Evolutionary conservation across 768 basidiomycete species (phyloP).

Genomic region (Coprinopsis strossmayeri): DNA sequence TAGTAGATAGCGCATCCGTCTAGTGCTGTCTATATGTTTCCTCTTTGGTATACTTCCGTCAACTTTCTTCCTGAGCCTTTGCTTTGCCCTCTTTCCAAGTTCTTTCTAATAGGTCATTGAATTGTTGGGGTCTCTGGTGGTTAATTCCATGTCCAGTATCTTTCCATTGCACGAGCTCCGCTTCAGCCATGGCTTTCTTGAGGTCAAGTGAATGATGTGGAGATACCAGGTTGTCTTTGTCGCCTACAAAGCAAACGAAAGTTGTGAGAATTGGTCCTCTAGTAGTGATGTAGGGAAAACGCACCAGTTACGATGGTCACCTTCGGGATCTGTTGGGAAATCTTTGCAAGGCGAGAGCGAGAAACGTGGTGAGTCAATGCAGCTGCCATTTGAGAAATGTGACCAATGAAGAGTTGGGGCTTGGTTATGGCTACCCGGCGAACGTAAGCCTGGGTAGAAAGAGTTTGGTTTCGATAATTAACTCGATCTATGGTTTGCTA

Average conservation of each 20-base stretch:
- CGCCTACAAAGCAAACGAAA: constrained; percentile 31
- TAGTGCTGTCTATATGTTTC: neutral
- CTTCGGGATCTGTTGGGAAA: constrained; percentile 57
- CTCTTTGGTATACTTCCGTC: neutral
- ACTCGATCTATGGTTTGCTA: no score
- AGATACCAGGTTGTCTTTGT: constrained; percentile 53
- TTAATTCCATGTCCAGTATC: constrained; percentile 60
- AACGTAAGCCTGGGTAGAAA: constrained; percentile 31
- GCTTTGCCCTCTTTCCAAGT: constrained; percentile 46
- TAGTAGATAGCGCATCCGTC: neutral
- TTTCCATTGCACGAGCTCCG: constrained; percentile 50
- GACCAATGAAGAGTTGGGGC: constrained; percentile 54
- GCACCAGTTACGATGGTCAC: constrained; percentile 65
- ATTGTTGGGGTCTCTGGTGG: constrained; percentile 38
- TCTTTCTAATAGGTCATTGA: constrained; percentile 52
- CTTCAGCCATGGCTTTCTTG: constrained; percentile 54
- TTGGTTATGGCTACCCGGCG: constrained; percentile 44
- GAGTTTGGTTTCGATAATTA: neutral
- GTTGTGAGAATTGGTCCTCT: constrained; percentile 32
- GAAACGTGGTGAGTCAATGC: constrained; percentile 56
- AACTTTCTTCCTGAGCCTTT: constrained; percentile 15
- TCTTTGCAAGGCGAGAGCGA: constrained; percentile 36
- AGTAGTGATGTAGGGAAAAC: no score
- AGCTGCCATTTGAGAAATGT: constrained; percentile 69
- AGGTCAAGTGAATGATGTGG: constrained; percentile 45